Evolutionary conservation across 441 rosid genomes (phyloP), one percentile per base, ranked within the genome.

Genomic region (Rhodomyrtus psidioides): DNA sequence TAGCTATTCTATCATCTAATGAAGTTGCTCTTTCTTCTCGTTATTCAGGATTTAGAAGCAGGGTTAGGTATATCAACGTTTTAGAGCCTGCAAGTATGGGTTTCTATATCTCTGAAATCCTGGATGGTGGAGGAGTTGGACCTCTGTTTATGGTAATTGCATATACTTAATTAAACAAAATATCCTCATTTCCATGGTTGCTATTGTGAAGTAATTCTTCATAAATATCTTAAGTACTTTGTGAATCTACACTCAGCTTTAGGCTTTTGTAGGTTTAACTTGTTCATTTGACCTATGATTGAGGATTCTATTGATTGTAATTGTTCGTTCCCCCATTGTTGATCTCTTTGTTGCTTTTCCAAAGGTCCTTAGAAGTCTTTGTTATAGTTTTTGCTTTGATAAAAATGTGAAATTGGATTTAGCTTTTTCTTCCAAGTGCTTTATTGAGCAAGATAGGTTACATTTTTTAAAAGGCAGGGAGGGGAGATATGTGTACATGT

Each of bases 11-110:
- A 81, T 59, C 82, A 9, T 74, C 27, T 39, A 42, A 74, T 42
- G 81, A 74, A 39, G 51, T 42, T 74, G 81, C 81, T 74, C 51
- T 74, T 74, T 74, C 81, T 39, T 74, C 51, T 74, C 6, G 0
- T 86, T 88, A 86, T 95, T 92, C 98, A 98, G 99, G 99, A 85
- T 98, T 92, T 89, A 95, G 92, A 88, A 98, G 99, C 90, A 94
- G 97, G 86, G 99, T 95, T 86, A 94, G 87, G 89, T 98, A 96
- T 90, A 90, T 93, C 56, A 98, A 90, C 81, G 91, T 96, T 75
- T 85, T 98, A 87, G 99, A 98, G 90, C 99, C 99, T 87, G 90
- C 93, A 75, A 93, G 86, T 88, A 94, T 89, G 94, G 91, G 93
- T 84, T 93, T 91, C 92, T 96, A 98, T 91, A 86, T 95, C 86